These are phyloP conservation scores for Boechera stricta DNA, from an alignment of 345 rosid genomes.

Conservation along the genomic window DNA sequence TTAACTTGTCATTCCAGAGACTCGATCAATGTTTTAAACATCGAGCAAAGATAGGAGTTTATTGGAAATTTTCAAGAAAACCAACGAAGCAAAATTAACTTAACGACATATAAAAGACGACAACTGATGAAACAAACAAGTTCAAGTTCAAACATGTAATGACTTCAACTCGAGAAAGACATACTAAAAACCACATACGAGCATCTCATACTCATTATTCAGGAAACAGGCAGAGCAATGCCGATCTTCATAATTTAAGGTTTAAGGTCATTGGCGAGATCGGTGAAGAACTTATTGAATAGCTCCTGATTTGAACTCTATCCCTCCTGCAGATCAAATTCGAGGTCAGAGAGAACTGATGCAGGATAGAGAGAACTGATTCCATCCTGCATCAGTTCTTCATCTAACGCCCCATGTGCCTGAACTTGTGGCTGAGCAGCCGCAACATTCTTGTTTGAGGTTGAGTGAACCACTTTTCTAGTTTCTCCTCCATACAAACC, in stretches of 20 bases:
- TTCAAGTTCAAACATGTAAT: constrained; percentile 1
- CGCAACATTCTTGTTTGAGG: constrained; percentile 21
- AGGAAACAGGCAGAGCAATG: constrained; percentile 16
- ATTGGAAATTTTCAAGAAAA: constrained; percentile 1
- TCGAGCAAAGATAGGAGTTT: not conserved
- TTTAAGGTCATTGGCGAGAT: not conserved
- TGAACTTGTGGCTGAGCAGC: not conserved
- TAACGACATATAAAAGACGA: constrained; percentile 3
- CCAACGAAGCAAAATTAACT: not conserved
- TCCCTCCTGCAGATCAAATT: constrained; percentile 22
- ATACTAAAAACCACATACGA: constrained; percentile 5
- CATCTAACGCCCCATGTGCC: constrained; percentile 3
- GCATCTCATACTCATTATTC: not conserved
- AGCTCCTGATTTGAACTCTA: constrained; percentile 1
- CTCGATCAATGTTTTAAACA: not conserved
- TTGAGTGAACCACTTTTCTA: constrained; percentile 7
- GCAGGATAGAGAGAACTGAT: not conserved
- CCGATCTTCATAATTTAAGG: not conserved
- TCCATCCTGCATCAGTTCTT: constrained; percentile 20
- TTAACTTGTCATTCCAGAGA: not conserved
- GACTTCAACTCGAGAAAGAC: not conserved
- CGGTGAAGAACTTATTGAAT: constrained; percentile 6
- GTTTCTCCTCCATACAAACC: constrained; percentile 21
- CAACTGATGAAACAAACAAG: not conserved
- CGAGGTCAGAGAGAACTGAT: constrained; percentile 5